Evolutionary conservation across 108 stramenopile species (phyloP), one percentile per base, ranked within the genome.

Genomic region (Seminavis robusta): DNA sequence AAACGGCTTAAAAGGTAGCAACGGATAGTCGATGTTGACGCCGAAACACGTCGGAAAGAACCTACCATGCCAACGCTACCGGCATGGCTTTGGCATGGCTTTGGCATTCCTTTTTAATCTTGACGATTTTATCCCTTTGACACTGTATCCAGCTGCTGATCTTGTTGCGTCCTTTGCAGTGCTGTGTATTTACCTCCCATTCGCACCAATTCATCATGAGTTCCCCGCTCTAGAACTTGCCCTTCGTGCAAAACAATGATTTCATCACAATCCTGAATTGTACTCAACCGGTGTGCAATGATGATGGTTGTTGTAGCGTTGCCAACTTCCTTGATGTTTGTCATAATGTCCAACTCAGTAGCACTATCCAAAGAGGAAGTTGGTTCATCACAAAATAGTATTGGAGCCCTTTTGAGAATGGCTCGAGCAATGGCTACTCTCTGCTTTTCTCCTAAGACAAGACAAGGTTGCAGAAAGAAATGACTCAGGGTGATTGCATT

Each of bases 341-440:
- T 77, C 95, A 97, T 95, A 49, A 98, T 95, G 11, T 89, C 84
- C 16, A 47, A 41, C 74, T 97, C 98, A 19, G 98, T 98, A 32
- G 70, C 46, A 30, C 86, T 76, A 56, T 99, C 98, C 40, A 99
- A 67, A 15, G 83, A 76, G 9, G 89, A 91, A 0, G 98, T 99
- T 11, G 94, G 88, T 65, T 96, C 95, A 56, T 96, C 95, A 26
- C 77, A 80, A 29, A 94, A 70, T 32, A 94, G 56, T 34, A 92
- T 83, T 24, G 86, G 86, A 10, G 90, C 69, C n/a, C n/a, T n/a
- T 42, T 83, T 83, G 36, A 92, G 52, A 51, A 95, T 88, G 56
- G 88, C 92, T 1, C 98, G 79, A 3, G 98, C 98, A 63, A 97
- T 86, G 21, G 95, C 92, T 1, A 98, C 94, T 41, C 98, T 74